phyloP scores from a whole-genome alignment of 257 asterid species.

The Nicotiana benthamiana region DNA sequence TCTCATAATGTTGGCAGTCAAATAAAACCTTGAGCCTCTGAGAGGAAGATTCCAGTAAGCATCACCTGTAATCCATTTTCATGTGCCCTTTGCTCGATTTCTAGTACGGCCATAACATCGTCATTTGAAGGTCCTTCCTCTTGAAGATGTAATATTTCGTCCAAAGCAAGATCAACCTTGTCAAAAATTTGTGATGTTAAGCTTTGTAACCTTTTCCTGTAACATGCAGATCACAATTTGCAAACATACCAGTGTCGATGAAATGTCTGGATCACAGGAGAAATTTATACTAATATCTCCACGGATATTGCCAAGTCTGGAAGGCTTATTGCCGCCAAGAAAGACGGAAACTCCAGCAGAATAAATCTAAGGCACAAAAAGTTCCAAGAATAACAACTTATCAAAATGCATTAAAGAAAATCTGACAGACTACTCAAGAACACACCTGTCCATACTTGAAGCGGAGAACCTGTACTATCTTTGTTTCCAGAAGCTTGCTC shows the following conservation, averaged over 20 bases:
- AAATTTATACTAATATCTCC: slow-evolving; percentile 86
- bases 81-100: slow-evolving; percentile 93
- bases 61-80: slow-evolving; percentile 90
- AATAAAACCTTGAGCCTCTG: background rate
- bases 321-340: slow-evolving; percentile 94
- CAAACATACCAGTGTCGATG: slow-evolving; percentile 63
- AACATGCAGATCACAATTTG: slow-evolving; percentile 5
- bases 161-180: slow-evolving; percentile 82
- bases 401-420: slow-evolving; percentile 2
- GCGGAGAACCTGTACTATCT: slow-evolving; percentile 85
- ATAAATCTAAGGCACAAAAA: slow-evolving; percentile 51
- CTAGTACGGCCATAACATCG: slow-evolving; percentile 64
- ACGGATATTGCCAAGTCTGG: slow-evolving; percentile 71
- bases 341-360: slow-evolving; percentile 93
- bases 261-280: slow-evolving; percentile 91
- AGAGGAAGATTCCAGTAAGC: slow-evolving; percentile 8
- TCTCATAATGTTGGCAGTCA: background rate
- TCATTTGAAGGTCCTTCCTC: slow-evolving; percentile 70
- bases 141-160: slow-evolving; percentile 77
- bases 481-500: slow-evolving; percentile 94
- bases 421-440: slow-evolving; percentile 5
- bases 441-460: slow-evolving; percentile 86
- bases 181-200: slow-evolving; percentile 17
- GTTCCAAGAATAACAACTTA: slow-evolving; percentile 13
- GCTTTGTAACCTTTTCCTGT: slow-evolving; percentile 14